Evolutionary conservation across 352 stramenopile genomes (phyloP), one percentile per base, ranked within the genome.

Genomic region (Thalassiosira pacifica): DNA sequence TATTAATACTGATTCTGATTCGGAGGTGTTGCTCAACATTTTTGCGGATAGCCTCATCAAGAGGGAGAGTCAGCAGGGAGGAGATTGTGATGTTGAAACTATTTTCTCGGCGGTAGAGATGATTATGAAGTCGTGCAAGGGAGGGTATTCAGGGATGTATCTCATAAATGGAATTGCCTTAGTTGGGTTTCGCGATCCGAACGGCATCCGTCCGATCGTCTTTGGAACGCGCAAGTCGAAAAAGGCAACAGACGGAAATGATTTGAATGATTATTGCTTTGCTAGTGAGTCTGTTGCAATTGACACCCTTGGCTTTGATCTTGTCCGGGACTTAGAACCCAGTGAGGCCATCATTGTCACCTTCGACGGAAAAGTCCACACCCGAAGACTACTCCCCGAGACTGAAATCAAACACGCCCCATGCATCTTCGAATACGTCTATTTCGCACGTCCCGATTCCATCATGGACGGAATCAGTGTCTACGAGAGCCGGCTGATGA

Each of bases 401-500:
- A 40, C 73, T 59, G 26, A 77, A 48, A 73, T 68, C 57, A 48
- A 52, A 26, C 93, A 98, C 16, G 94, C 91, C 10, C 98, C 98
- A n/a, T 99, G 98, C 89, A 99, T 99, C 82, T 99, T 99, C 87
- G 98, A 99, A 93, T 99, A 99, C 91, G 98, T 99, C 45, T 99
- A 99, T 93, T 99, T 99, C 93, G 97, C 98, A 1, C 96, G 98
- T 48, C 98, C 98, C 8, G 98, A 99, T 92, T 99, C 97, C 60
- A 98, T 99, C 83, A 99, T 99, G 88, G 97, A 99, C 89, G 97
- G 97, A 52, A 97, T 99, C 19, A 98, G 96, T 27, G 97, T 99
- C 11, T 99, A 99, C 93, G 96, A 99, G 87, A 97, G 97, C 19
- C 94, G 98, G 29, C 95, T 98, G 31, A 98, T 98, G 82, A 99